Base-by-base conservation (phyloP, 345 rosid species). In the Heritiera fomes region DNA sequence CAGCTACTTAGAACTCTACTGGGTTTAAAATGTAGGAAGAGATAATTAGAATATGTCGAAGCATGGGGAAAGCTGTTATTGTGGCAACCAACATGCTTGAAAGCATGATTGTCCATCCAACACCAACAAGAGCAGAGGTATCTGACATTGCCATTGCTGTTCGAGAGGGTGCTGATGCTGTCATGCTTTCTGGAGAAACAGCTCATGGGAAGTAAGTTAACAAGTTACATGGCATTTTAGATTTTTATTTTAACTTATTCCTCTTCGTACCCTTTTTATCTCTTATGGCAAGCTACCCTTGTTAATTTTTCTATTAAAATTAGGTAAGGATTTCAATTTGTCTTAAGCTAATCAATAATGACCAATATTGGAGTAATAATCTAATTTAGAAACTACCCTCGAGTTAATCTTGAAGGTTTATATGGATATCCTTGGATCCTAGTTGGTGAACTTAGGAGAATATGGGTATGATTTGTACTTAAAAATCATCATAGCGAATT, bases 181-280 rank as follows among this genome's bases (percentile, higher is more conserved):
- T 96, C 17, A 96, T 96, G 99, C 99, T 96, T 85, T 96, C 99
- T 41, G 99, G 99, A 82, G 99, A 96, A 88, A 96, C 98, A 83
- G 98, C 99, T 82, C 98, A 96, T 60, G 98, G 98, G 71, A 96
- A 94, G 99, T 96, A 83, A 86, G 99, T 85, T 60, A 8, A 15
- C 20, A 41, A 66, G 50, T 8, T 67, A 28, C 71, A 66, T 67
- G 45, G 52, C 32, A n/a, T 43, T 67, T 67, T 43, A 67, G 52
- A 45, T n/a, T 43, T 18, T 41, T n/a, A 4, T 43, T n/a, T 40
- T 38, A 43, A 66, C 17, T 67, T 67, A 43, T 67, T 67, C 52
- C 52, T 65, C 23, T 65, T 65, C 47, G 3, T 46, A 32, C 43
- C 12, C 17, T 4, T 20, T 12, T 60, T 41, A 41, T 40, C 58